A percentile compares a stretch with the other conserved stretches of the same genome.
These are phyloP conservation scores for Erythrobasidium hasegawianum DNA, from an alignment of 1,284 basidiomycete genomes.

Conservation along the genomic window DNA sequence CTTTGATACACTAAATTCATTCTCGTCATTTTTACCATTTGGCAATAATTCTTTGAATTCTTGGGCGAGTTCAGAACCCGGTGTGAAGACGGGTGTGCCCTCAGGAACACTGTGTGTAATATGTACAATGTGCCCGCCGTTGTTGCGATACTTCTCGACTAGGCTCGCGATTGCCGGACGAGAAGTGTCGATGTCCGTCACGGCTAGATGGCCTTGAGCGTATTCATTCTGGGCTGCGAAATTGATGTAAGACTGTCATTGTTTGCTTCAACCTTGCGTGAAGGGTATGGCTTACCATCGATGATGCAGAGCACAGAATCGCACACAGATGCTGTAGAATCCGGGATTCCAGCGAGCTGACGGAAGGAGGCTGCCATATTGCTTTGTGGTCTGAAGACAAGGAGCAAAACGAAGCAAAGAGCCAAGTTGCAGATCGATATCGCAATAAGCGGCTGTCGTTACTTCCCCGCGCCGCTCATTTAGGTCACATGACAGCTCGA, in stretches of 20 bases:
- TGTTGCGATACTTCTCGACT: slow-evolving; percentile 19
- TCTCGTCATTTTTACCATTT: slow-evolving; percentile 7
- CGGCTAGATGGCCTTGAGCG: slow-evolving; percentile 20
- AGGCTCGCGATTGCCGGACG: slow-evolving; percentile 19
- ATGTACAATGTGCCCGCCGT: slow-evolving; percentile 23
- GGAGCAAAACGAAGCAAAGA: too few species aligned
- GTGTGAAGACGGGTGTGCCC: slow-evolving; percentile 33
- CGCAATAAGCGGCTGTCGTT: too few species aligned
- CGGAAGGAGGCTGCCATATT: slow-evolving; percentile 30
- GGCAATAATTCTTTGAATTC: slow-evolving; percentile 27
- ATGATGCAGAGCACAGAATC: slow-evolving; percentile 32
- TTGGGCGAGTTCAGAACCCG: slow-evolving; percentile 17
- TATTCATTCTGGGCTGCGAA: slow-evolving; percentile 28
- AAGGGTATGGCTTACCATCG: neutral
- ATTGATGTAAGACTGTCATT: too few species aligned
- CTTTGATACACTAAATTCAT: slow-evolving; percentile 13
- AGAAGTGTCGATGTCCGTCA: slow-evolving; percentile 13
- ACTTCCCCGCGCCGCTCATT: too few species aligned
- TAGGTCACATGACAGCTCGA: too few species aligned
- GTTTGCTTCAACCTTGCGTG: too few species aligned
- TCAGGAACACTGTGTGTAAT: slow-evolving; percentile 24
- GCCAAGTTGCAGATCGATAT: too few species aligned
- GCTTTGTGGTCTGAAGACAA: too few species aligned
- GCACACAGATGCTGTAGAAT: slow-evolving; percentile 19
- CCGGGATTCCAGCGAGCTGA: slow-evolving; percentile 31